A percentile compares a stretch with the other conserved stretches of the same genome.
phyloP scores from a whole-genome alignment of 176 grass and related monocot genomes.

The Carex parvula region DNA sequence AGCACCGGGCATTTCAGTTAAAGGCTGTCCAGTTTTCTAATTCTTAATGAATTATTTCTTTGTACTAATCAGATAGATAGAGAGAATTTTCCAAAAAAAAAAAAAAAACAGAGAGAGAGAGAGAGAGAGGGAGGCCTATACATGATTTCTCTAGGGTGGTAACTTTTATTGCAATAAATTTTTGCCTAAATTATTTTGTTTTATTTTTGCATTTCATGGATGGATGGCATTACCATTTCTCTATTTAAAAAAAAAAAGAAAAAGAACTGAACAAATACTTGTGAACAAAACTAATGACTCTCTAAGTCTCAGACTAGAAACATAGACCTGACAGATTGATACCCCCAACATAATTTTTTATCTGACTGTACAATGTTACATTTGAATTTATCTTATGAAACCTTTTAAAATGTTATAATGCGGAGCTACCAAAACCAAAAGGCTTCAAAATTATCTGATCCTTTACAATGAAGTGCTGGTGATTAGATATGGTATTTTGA shows the following conservation, averaged over 20 bases:
- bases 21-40: conserved; percentile 86
- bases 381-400: not conserved
- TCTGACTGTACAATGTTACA: not conserved
- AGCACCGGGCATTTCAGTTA: conserved; percentile 59
- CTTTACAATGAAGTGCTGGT: not conserved
- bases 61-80: not conserved
- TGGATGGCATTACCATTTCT: not conserved
- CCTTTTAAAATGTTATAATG: not conserved
- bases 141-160: not conserved
- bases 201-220: not conserved
- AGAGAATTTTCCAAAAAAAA: not conserved
- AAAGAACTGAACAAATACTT: too few species aligned
- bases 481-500: not conserved
- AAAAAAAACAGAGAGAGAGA: not conserved
- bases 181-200: not conserved
- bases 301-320: not conserved
- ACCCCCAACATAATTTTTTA: not conserved
- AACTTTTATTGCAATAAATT: not conserved
- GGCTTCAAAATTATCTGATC: not conserved
- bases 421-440: not conserved
- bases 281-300: not conserved
- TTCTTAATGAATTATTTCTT: not conserved
- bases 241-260: not conserved
- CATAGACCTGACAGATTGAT: not conserved
- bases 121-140: not conserved